Evolutionary conservation across 2,329 filamentous ascomycete species (phyloP), one percentile per base, ranked within the genome.

Genomic region (Alternaria solani): DNA sequence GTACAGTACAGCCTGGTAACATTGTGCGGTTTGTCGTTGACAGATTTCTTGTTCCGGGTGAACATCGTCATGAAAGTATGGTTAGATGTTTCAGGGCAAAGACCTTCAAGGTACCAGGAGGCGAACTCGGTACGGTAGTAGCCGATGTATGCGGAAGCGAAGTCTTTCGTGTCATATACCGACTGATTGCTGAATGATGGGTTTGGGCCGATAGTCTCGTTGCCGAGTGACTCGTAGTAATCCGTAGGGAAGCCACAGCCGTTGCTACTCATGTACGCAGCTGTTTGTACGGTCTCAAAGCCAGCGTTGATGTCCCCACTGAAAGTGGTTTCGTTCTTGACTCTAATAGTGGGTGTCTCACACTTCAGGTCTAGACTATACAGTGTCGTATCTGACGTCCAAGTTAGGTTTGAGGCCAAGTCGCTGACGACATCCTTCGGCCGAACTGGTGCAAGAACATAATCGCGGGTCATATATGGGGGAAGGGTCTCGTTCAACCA

Each of bases 401-500:
- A 28, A 5, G 26, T 28, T 28, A 28, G 26, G 26, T 28, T 28
- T 28, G 26, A 28, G 26, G 26, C 26, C 1, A 28, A 28, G 26
- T 28, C 26, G 7, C 26, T 28, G 7, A 28, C 26, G 26, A 28
- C 26, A 28, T 28, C 26, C 26, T 28, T 28, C 26, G 26, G 26
- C 26, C 4, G 26, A 28, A 28, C 26, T 28, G 26, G 26, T 28
- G 26, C 26, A 28, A 28, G 26, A 0, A 80, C 79, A 25, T 80
- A 84, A 0, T 84, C 70, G 0, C 72, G 28, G 0, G 81, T 80
- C 32, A 81, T 86, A 53, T 81, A 88, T 0, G 72, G 34, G 0
- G 84, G 84, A 0, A 81, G 66, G 0, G 71, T 69, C 16, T 86
- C 84, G 0, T 79, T 78, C 0, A 86, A 72, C 80, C 82, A 84